phyloP scores from a whole-genome alignment of 139 green algal genomes.

The Chlamydomonas schloesseri region DNA sequence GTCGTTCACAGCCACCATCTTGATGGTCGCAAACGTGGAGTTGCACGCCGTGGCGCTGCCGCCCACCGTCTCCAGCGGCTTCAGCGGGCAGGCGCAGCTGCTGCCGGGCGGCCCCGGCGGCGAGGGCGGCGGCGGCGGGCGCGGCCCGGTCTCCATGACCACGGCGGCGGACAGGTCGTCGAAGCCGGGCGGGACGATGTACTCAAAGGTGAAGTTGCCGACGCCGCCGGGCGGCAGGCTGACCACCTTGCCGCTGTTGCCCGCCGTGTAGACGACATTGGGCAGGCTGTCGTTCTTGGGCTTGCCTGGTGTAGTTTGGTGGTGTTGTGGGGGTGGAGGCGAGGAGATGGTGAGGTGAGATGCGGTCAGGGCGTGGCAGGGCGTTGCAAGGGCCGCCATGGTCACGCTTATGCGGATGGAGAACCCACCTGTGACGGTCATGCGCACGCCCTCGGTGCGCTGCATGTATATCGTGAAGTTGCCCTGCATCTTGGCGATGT shows the following conservation, averaged over 20 bases:
- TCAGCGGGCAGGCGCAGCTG: conserved; percentile 20
- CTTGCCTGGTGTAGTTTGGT: not conserved
- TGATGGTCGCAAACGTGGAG: conserved; percentile 30
- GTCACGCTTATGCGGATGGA: too few species aligned
- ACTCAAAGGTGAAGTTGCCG: conserved; percentile 54
- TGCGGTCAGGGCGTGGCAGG: too few species aligned
- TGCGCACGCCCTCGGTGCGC: conserved; percentile 35
- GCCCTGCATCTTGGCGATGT: conserved; percentile 25
- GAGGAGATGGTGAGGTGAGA: too few species aligned
- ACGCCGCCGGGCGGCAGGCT: conserved; percentile 42
- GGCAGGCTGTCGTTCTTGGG: conserved; percentile 9
- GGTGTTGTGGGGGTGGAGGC: too few species aligned
- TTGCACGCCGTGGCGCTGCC: not conserved
- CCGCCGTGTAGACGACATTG: not conserved
- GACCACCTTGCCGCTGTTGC: not conserved
- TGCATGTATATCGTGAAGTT: conserved; percentile 8
- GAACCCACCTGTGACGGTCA: conserved; percentile 17
- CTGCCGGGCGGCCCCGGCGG: conserved; percentile 9
- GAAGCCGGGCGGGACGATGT: conserved; percentile 47
- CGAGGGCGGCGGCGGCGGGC: conserved; percentile 36
- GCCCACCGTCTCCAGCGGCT: conserved; percentile 7
- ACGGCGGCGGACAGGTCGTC: conserved; percentile 60
- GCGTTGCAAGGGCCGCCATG: too few species aligned
- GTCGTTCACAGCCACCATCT: not conserved
- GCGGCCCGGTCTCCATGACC: conserved; percentile 20